A percentile compares a stretch with the other conserved stretches of the same genome.
Conservation (phyloP, 2,329 filamentous ascomycete species). For the Seiridium unicorne region DNA sequence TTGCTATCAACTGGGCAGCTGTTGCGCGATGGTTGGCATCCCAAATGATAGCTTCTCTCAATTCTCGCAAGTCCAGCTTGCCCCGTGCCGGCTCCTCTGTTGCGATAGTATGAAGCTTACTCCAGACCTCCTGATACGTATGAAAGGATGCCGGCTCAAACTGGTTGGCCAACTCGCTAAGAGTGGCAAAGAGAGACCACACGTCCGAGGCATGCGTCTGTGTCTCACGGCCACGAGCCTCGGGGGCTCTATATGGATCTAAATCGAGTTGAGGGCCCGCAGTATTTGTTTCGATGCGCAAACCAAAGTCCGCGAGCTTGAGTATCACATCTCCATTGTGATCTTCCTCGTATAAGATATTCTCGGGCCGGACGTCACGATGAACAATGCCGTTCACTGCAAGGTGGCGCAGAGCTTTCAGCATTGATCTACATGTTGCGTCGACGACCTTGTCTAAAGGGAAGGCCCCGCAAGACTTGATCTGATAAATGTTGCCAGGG, state of each 20-base stretch:
- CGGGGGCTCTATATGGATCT: not conserved
- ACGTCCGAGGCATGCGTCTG: not conserved
- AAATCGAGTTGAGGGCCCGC: not conserved
- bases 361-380: not conserved
- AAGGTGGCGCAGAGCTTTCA: not conserved
- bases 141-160: not conserved
- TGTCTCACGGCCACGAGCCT: not conserved
- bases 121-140: not conserved
- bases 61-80: not conserved
- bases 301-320: constrained; percentile 1
- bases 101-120: not conserved
- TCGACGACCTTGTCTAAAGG: not conserved
- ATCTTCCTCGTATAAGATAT: not conserved
- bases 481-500: not conserved
- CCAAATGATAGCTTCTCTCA: not conserved
- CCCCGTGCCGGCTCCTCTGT: not conserved
- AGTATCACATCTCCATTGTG: not conserved
- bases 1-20: not conserved
- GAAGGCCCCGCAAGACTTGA: not conserved
- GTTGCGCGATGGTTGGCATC: not conserved
- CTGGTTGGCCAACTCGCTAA: not conserved
- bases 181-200: constrained; percentile 4
- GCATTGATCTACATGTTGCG: not conserved
- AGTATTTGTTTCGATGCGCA: not conserved
- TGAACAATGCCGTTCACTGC: not conserved